These are phyloP conservation scores for Tricholoma saponaceum DNA, from an alignment of 768 basidiomycete genomes.

Conservation along the genomic window DNA sequence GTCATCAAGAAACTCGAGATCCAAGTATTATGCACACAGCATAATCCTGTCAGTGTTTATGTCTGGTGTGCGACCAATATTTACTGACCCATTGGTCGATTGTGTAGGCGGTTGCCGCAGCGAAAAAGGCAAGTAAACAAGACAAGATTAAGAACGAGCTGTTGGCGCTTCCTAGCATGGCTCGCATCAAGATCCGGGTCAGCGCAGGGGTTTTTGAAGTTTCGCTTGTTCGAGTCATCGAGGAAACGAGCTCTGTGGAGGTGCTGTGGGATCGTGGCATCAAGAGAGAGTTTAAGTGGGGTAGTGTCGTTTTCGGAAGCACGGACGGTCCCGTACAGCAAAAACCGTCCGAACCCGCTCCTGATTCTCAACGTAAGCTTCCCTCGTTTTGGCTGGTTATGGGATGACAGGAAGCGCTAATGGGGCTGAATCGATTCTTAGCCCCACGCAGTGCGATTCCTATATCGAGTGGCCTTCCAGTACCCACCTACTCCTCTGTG, in stretches of 20 bases:
- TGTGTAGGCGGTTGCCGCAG: conserved; percentile 64
- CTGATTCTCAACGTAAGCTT: conserved; percentile 45
- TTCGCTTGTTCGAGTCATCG: conserved; percentile 65
- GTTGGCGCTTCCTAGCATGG: conserved; percentile 61
- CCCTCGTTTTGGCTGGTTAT: conserved; percentile 1
- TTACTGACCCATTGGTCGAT: neutral
- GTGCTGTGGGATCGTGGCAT: conserved; percentile 77
- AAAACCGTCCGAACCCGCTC: conserved; percentile 56
- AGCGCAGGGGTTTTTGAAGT: conserved; percentile 87
- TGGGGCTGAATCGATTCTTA: conserved; percentile 10
- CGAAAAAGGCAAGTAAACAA: conserved; percentile 70
- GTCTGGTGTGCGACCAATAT: neutral
- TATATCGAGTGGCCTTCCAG: conserved; percentile 22
- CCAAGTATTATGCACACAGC: conserved; percentile 77
- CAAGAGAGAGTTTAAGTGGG: conserved; percentile 81
- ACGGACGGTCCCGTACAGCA: conserved; percentile 69
- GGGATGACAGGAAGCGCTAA: neutral
- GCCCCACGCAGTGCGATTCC: conserved; percentile 19
- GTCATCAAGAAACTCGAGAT: conserved; percentile 71
- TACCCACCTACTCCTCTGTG: conserved; percentile 27
- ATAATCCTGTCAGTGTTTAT: conserved; percentile 75
- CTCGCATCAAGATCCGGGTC: conserved; percentile 81
- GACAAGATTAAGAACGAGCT: conserved; percentile 71
- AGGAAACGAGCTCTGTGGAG: conserved; percentile 67
- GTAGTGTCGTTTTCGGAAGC: conserved; percentile 72